Conservation (phyloP, 1,139 yeast genomes). For the Geotrichum fermentans region DNA sequence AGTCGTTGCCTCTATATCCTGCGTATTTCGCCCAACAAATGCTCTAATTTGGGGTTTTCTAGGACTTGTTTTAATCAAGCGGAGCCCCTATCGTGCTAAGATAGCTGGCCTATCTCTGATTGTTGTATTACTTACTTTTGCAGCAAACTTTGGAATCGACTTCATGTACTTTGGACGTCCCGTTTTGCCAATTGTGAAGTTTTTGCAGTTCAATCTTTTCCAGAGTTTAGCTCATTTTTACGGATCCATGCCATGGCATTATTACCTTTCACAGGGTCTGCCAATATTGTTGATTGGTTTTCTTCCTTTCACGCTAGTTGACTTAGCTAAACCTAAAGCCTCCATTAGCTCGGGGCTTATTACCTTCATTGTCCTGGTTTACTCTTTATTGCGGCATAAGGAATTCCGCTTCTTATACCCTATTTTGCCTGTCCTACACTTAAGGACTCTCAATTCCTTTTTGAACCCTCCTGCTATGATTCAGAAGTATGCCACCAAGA, state of each 20-base stretch:
- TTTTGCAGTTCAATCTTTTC: constrained; percentile 69
- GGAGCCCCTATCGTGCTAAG: constrained; percentile 14
- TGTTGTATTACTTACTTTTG: constrained; percentile 34
- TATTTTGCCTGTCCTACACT: constrained; percentile 65
- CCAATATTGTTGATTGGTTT: constrained; percentile 69
- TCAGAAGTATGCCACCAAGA: constrained; percentile 21
- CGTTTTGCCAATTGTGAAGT: constrained; percentile 61
- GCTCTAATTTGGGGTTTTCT: constrained; percentile 65
- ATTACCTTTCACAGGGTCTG: constrained; percentile 74
- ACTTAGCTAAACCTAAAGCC: constrained; percentile 33
- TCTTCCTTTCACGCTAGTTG: constrained; percentile 55
- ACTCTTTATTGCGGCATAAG: constrained; percentile 72
- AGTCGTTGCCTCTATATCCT: constrained; percentile 30
- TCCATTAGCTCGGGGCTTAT: constrained; percentile 35
- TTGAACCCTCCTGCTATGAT: constrained; percentile 19
- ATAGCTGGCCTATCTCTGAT: constrained; percentile 30
- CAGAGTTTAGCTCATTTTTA: constrained; percentile 74
- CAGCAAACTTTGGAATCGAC: constrained; percentile 48
- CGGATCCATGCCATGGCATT: constrained; percentile 82
- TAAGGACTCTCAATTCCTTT: constrained; percentile 18
- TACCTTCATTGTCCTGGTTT: constrained; percentile 46
- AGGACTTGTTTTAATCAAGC: constrained; percentile 43
- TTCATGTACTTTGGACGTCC: constrained; percentile 50
- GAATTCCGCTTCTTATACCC: constrained; percentile 91
- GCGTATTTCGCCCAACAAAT: constrained; percentile 77